phyloP scores from a whole-genome alignment of 164 flowering plant genomes.

The Amborella trichopoda region DNA sequence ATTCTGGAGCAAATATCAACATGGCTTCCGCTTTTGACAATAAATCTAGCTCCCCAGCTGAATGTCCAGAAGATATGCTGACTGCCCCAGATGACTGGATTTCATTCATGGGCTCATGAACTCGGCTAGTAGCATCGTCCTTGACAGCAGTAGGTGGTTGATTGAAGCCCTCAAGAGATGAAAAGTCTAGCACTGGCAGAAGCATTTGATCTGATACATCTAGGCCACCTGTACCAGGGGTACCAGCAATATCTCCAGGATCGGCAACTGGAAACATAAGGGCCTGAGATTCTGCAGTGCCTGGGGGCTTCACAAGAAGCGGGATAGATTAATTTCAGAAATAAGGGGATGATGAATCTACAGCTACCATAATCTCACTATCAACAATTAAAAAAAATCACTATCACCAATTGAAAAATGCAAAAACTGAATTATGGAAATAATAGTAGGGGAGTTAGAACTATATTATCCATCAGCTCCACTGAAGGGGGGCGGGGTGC shows the following conservation, averaged over 20 bases:
- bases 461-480: too few species aligned
- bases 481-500: too few species aligned
- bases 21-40: constrained; percentile 77
- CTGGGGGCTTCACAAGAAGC: constrained; percentile 74
- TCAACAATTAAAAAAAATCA: too few species aligned
- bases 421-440: too few species aligned
- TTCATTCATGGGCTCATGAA: constrained; percentile 33
- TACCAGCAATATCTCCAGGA: constrained; percentile 53
- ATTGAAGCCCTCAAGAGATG: constrained; percentile 55
- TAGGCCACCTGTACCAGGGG: constrained; percentile 57
- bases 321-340: too few species aligned
- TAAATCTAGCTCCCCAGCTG: constrained; percentile 61
- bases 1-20: constrained; percentile 91
- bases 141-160: constrained; percentile 26
- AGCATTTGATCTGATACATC: constrained; percentile 77
- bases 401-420: too few species aligned
- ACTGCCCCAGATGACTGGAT: constrained; percentile 27
- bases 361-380: too few species aligned
- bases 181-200: constrained; percentile 37
- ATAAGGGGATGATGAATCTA: too few species aligned
- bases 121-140: constrained; percentile 47
- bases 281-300: constrained; percentile 81
- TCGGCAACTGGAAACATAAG: constrained; percentile 56
- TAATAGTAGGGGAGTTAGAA: too few species aligned
- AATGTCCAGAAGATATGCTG: constrained; percentile 23